These are phyloP conservation scores for Caryocar brasiliense DNA, from an alignment of 441 rosid species.

Conservation along the genomic window DNA sequence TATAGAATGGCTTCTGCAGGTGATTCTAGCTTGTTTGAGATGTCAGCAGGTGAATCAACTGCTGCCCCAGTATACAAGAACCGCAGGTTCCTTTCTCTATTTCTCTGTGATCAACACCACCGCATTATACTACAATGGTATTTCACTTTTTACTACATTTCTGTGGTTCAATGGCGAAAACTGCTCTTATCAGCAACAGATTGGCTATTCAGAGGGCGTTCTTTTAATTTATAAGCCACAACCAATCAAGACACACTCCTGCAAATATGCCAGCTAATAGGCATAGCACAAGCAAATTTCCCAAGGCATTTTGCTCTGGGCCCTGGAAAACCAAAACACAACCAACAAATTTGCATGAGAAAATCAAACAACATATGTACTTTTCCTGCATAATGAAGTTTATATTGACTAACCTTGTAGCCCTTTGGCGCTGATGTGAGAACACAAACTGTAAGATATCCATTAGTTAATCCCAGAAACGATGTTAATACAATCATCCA, in stretches of 20 bases:
- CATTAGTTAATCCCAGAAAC: slow-evolving; percentile 64
- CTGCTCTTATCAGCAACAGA: not conserved
- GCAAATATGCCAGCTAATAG: slow-evolving; percentile 50
- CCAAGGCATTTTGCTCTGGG: slow-evolving; percentile 80
- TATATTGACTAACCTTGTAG: slow-evolving; percentile 45
- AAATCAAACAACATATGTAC: not conserved
- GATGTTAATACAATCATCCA: slow-evolving; percentile 75
- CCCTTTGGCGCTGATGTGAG: slow-evolving; percentile 72
- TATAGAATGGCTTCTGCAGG: no score
- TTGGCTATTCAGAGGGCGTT: slow-evolving; percentile 23
- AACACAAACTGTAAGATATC: slow-evolving; percentile 78
- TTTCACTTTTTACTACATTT: no score
- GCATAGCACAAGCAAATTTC: slow-evolving; percentile 67
- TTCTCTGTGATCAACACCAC: no score
- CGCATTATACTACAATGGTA: no score
- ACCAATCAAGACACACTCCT: slow-evolving; percentile 71
- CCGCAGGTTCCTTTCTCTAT: no score
- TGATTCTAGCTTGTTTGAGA: no score
- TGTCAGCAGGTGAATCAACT: no score
- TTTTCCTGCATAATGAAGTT: not conserved
- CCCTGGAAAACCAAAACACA: slow-evolving; percentile 37
- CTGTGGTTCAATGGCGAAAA: no score
- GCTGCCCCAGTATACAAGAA: no score
- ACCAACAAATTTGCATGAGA: not conserved
- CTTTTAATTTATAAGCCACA: slow-evolving; percentile 82